Percentiles rank a stretch among this genome's conserved stretches.
Evolutionary conservation across 139 green algal genomes (phyloP).

Genomic region (Chara braunii): DNA sequence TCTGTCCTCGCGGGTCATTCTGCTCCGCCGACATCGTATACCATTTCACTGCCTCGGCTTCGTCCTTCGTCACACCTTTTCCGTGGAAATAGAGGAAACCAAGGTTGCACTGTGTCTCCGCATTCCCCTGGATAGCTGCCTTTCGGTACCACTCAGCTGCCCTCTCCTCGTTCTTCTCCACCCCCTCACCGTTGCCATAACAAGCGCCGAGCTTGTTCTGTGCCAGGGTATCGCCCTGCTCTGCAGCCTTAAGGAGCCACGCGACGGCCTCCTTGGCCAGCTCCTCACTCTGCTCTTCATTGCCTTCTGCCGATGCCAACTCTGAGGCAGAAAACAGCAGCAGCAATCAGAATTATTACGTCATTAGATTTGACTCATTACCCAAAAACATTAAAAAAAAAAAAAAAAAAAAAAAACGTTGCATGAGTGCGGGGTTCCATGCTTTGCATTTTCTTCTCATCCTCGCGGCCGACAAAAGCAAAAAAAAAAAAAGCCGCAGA

Average conservation of each 20-base stretch:
- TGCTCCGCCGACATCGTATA: slow-evolving; percentile 13
- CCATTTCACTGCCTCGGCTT: slow-evolving; percentile 10
- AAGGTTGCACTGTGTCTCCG: slow-evolving; percentile 20
- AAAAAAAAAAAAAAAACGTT: no score
- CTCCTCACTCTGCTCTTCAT: no score
- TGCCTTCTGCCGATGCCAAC: no score
- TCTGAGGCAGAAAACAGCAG: no score
- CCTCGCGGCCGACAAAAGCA: no score
- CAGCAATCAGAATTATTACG: no score
- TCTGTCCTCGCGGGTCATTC: background rate
- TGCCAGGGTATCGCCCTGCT: slow-evolving; percentile 4
- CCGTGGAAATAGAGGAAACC: slow-evolving; percentile 9
- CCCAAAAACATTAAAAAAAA: no score
- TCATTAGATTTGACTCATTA: no score
- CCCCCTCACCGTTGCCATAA: slow-evolving; percentile 17
- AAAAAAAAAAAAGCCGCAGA: no score
- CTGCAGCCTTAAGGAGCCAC: slow-evolving; percentile 10
- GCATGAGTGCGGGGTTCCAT: no score
- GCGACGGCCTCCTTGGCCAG: background rate
- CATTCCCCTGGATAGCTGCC: slow-evolving; percentile 31
- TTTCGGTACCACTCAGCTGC: slow-evolving; percentile 34
- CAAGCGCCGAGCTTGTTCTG: slow-evolving; percentile 11
- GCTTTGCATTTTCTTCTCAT: no score
- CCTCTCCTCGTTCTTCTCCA: slow-evolving; percentile 24
- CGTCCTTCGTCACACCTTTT: slow-evolving; percentile 13